phyloP scores from a whole-genome alignment of 78 protist species.

The Isochrysis galbana region DNA sequence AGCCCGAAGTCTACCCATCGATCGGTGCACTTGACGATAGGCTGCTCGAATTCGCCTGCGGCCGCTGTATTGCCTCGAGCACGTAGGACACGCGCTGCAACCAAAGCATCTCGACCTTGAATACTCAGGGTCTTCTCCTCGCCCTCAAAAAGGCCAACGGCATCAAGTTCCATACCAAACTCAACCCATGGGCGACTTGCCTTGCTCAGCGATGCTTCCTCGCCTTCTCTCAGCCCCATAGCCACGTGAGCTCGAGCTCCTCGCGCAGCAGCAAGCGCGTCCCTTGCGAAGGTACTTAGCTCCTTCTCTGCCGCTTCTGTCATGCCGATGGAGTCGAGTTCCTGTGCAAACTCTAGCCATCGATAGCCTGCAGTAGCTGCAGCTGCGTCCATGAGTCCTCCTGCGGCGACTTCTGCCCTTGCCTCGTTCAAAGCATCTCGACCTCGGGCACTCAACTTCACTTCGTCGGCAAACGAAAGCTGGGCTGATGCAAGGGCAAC shows the following conservation, averaged over 20 bases:
- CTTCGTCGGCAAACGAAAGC: background rate
- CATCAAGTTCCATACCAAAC: background rate
- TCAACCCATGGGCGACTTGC: background rate
- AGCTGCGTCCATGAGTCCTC: background rate
- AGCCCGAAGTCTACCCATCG: background rate
- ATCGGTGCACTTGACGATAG: background rate
- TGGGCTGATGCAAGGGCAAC: background rate
- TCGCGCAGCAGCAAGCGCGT: background rate
- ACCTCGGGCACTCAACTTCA: background rate
- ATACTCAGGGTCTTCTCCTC: background rate
- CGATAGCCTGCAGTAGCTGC: background rate
- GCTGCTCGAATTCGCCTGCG: background rate
- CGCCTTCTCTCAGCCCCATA: background rate
- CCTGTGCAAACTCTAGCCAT: background rate
- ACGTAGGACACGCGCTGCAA: background rate
- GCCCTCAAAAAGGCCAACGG: background rate
- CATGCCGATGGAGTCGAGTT: background rate
- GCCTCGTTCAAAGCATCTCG: background rate
- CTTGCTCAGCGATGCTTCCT: background rate
- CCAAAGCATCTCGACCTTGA: background rate
- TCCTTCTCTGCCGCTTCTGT: background rate
- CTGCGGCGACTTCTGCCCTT: background rate
- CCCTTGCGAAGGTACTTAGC: background rate
- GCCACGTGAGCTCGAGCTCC: background rate
- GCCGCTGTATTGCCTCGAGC: background rate